Conservation (phyloP, 768 basidiomycete genomes). For the Termitomyces sp. region DNA sequence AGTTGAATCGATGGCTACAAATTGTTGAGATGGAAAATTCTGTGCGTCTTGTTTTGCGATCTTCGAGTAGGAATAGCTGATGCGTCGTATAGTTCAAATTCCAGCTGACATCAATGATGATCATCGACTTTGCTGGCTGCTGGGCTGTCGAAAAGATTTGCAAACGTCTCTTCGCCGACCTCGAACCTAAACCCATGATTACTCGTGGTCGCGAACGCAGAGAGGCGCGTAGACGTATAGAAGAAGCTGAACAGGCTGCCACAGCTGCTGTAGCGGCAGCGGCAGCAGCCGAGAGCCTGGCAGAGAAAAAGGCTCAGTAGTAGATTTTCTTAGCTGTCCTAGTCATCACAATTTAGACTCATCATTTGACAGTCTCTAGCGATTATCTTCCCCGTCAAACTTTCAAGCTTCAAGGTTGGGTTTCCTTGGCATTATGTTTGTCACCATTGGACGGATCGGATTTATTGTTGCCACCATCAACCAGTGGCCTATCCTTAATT, state of each 20-base stretch:
- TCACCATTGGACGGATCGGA: background rate
- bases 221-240: conserved; percentile 49
- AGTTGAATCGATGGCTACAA: conserved; percentile 95
- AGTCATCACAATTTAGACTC: background rate
- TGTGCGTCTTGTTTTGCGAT: conserved; percentile 43
- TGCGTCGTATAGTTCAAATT: conserved; percentile 66
- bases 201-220: conserved; percentile 83
- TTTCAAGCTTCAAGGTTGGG: too few species aligned
- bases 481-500: background rate
- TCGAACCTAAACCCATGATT: conserved; percentile 82
- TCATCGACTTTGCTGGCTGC: conserved; percentile 85
- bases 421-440: background rate
- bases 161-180: conserved; percentile 84
- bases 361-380: background rate
- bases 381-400: background rate
- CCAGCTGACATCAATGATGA: conserved; percentile 75
- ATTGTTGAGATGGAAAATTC: conserved; percentile 82
- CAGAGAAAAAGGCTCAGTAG: conserved; percentile 21
- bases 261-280: conserved; percentile 4
- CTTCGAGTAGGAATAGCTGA: background rate
- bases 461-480: background rate
- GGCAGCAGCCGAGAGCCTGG: conserved; percentile 1
- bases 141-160: conserved; percentile 79
- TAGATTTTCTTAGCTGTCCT: conserved; percentile 3
- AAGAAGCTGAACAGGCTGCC: conserved; percentile 16